A percentile compares a stretch with the other conserved stretches of the same genome.
phyloP scores from a whole-genome alignment of 2,329 filamentous ascomycete species.

The Aureobasidium sp. region DNA sequence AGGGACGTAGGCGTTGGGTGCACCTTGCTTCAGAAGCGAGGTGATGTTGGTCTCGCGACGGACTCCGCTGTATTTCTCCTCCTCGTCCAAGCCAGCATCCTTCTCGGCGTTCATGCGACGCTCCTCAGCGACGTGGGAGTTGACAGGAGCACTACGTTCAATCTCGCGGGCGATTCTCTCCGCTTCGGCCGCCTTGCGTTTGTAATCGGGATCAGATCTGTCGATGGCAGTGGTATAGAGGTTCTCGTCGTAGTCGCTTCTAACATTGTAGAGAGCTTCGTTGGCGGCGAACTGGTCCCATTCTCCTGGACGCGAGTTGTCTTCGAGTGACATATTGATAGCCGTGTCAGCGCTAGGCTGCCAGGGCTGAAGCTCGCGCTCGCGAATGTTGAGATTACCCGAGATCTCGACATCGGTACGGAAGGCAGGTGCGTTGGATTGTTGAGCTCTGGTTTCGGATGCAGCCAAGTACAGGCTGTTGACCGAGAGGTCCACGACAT shows the following conservation, averaged over 20 bases:
- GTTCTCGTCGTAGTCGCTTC: constrained; percentile 87
- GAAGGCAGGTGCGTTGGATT: constrained; percentile 61
- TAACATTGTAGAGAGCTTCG: constrained; percentile 77
- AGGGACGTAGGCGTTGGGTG: constrained; percentile 75
- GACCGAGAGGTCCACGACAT: constrained; percentile 51
- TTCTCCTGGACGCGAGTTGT: constrained; percentile 28
- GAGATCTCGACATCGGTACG: constrained; percentile 87
- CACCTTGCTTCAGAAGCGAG: constrained; percentile 55
- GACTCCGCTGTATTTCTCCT: constrained; percentile 96
- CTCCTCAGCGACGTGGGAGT: constrained; percentile 84
- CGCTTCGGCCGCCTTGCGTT: constrained; percentile 67
- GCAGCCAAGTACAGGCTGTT: constrained; percentile 48
- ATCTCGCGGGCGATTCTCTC: constrained; percentile 86
- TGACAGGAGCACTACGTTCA: constrained; percentile 64
- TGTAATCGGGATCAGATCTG: constrained; percentile 74
- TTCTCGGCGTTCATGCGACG: constrained; percentile 58
- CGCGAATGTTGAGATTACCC: constrained; percentile 53
- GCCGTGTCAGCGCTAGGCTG: constrained; percentile 56
- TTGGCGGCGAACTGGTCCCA: constrained; percentile 98
- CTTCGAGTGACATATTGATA: constrained; percentile 64
- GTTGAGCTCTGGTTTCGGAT: constrained; percentile 45
- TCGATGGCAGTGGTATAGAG: constrained; percentile 91
- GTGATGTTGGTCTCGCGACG: constrained; percentile 53
- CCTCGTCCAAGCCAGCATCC: constrained; percentile 69
- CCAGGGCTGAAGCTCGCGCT: constrained; percentile 77